Base-by-base conservation (phyloP, 805 yeast genomes). In the Kodamaea restingae region DNA sequence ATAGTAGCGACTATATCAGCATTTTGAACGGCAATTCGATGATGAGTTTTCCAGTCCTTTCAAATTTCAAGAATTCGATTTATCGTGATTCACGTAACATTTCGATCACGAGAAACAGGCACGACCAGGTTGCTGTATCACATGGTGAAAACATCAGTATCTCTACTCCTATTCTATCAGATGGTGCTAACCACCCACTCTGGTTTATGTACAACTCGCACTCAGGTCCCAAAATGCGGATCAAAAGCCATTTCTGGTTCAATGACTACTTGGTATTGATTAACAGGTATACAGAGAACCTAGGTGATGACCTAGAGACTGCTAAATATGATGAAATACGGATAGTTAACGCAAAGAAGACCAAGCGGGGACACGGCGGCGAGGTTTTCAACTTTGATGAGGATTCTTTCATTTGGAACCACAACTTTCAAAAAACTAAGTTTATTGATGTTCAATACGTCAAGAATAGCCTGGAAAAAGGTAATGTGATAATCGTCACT, bases 151-250 rank as follows among this genome's bases (percentile, higher is more conserved):
- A 54, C 22, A 27, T 64, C 8, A 40, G 65, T 0, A 41, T 64
- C 7, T 60, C 67, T 0, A 64, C 66, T 2, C 64, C 67, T 4
- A 53, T 43, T 9, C 44, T 50, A 10, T 48, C 48, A 11, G 48
- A 44, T 21, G 48, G 54, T 24, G 39, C 48, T 5, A 62, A 62
- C 40, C 72, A 67, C 39, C 51, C 63, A 4, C 42, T 66, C 8
- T 69, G 74, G 74, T 67, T 54, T 42, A 61, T 59, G 39, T 66
- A 65, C 41, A 55, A 53, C 30, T 61, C 63, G 44, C 60, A 56
- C 41, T 55, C 51, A 20, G 43, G 56, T 37, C 69, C 62, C 24
- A 42, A 58, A 3, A 50, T 65, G 36, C 65, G 65, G 35, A 55
- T 69, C 4, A 49, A 62, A 4, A 43, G 54, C 36, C 71, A 65